Conservation (phyloP, 148 eudicot species). For the Pouteria glomerata region DNA sequence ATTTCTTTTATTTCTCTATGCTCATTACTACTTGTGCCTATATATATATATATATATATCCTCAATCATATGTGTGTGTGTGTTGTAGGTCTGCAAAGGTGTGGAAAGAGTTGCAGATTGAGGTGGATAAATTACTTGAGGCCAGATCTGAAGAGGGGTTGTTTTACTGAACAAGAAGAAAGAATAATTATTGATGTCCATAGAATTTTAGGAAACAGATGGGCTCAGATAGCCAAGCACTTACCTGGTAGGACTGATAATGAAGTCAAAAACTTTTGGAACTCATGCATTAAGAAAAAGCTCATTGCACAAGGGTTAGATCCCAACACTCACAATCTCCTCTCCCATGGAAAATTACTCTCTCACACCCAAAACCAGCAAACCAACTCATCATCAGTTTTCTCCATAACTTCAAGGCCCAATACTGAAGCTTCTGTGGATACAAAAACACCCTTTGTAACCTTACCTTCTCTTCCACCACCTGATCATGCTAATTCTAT, state of each 20-base stretch:
- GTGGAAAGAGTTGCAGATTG: slow-evolving; percentile 43
- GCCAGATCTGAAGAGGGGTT: slow-evolving; percentile 42
- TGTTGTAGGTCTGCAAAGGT: slow-evolving; percentile 32
- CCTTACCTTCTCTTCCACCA: background rate
- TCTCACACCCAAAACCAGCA: slow-evolving; percentile 4
- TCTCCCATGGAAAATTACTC: slow-evolving; percentile 15
- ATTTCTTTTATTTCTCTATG: background rate
- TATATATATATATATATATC: background rate
- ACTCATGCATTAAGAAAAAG: slow-evolving; percentile 46
- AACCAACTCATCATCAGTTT: slow-evolving; percentile 6
- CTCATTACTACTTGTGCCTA: background rate
- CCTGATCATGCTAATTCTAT: background rate
- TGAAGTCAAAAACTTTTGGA: slow-evolving; percentile 44
- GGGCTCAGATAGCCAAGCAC: slow-evolving; percentile 48
- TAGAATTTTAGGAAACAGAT: slow-evolving; percentile 39
- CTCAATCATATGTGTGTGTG: background rate
- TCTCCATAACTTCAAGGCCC: slow-evolving; percentile 7
- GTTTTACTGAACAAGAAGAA: slow-evolving; percentile 42
- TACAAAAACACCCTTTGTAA: slow-evolving; percentile 12
- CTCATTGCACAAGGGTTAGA: slow-evolving; percentile 49
- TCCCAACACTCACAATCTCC: slow-evolving; percentile 49
- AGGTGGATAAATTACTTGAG: slow-evolving; percentile 41
- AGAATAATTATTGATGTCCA: slow-evolving; percentile 38
- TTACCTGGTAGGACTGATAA: slow-evolving; percentile 45
- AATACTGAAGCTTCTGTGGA: slow-evolving; percentile 8